These are phyloP conservation scores for Ceratocystis eucalypticola DNA, from an alignment of 2,329 filamentous ascomycete species.

Conservation along the genomic window DNA sequence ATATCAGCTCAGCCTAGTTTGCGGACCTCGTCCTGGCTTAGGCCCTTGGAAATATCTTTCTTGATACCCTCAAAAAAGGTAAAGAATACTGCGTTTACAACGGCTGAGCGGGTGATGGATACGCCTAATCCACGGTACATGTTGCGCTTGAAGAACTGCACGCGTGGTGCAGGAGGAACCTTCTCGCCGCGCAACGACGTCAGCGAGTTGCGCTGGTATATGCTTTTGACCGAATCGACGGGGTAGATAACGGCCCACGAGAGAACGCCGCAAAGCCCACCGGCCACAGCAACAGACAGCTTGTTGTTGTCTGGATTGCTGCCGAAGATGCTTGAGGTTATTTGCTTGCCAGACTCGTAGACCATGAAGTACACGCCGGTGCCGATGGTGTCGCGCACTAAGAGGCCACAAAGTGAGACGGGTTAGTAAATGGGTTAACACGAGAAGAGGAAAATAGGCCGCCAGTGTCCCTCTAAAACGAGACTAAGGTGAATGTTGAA, in stretches of 20 bases:
- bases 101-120: constrained; percentile 67
- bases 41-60: constrained; percentile 38
- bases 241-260: constrained; percentile 67
- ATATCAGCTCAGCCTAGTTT: background rate
- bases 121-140: constrained; percentile 78
- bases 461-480: background rate
- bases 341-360: constrained; percentile 74
- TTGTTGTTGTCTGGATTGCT: constrained; percentile 36
- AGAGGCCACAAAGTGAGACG: constrained; percentile 13
- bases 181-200: constrained; percentile 52
- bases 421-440: background rate
- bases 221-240: constrained; percentile 72
- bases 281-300: constrained; percentile 63
- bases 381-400: constrained; percentile 69
- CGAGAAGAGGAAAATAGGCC: background rate
- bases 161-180: constrained; percentile 54
- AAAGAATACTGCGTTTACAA: constrained; percentile 83
- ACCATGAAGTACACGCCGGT: constrained; percentile 81
- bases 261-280: constrained; percentile 68
- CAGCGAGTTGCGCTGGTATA: constrained; percentile 71
- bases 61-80: constrained; percentile 77
- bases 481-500: constrained; percentile 18
- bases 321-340: constrained; percentile 33
- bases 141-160: constrained; percentile 60
- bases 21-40: constrained; percentile 24